These are phyloP conservation scores for Nosema granulosis DNA, from an alignment of 371 early-diverging fungal species.

Conservation along the genomic window DNA sequence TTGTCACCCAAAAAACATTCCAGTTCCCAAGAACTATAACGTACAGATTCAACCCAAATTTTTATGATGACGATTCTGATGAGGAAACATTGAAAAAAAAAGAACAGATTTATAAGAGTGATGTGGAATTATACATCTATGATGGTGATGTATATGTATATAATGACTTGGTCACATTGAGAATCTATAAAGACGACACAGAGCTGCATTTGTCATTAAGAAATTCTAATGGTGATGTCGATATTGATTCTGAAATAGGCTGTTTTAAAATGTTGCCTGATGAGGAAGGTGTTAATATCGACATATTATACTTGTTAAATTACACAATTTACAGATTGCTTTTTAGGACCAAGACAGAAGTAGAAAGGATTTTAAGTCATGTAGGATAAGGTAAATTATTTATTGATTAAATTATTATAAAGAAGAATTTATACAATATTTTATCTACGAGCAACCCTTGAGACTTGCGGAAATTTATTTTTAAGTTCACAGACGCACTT, in stretches of 20 bases:
- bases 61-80: background rate
- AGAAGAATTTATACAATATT: too few relatives aligned
- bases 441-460: too few relatives aligned
- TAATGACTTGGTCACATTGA: background rate
- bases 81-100: background rate
- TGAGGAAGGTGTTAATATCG: background rate
- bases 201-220: background rate
- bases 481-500: too few relatives aligned
- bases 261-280: background rate
- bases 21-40: background rate
- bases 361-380: background rate
- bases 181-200: background rate
- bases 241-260: background rate
- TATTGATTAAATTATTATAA: too few relatives aligned
- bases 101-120: background rate
- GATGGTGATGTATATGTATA: conserved; percentile 3
- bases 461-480: too few relatives aligned
- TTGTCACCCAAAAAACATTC: background rate
- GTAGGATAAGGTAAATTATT: background rate
- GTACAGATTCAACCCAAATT: conserved; percentile 6
- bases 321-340: background rate
- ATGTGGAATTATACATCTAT: conserved; percentile 1
- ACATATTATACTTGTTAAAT: background rate
- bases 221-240: background rate
- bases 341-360: background rate